Evolutionary conservation across 257 asterid species (phyloP).

Genomic region (Solanum chmielewskii): DNA sequence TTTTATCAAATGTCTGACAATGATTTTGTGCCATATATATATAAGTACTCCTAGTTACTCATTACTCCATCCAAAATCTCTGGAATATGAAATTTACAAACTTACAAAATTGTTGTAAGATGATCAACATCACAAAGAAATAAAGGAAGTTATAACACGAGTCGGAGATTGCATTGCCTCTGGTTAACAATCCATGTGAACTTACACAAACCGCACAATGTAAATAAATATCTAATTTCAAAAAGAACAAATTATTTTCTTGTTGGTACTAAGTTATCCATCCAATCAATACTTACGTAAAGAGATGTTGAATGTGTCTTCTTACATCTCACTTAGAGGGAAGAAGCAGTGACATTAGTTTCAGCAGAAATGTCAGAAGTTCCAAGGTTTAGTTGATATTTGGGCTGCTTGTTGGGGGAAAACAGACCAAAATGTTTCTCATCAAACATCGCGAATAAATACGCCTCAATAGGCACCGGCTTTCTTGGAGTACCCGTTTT

Average conservation of each 20-base stretch:
- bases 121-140: too few relatives aligned
- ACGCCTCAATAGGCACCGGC: slow-evolving; percentile 15
- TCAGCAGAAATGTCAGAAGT: neutral
- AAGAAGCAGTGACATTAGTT: neutral
- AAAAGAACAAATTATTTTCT: neutral
- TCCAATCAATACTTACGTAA: neutral
- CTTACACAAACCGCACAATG: neutral
- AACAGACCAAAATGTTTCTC: neutral
- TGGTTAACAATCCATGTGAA: too few relatives aligned
- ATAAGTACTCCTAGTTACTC: too few relatives aligned
- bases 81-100: too few relatives aligned
- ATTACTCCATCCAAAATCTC: too few relatives aligned
- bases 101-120: too few relatives aligned
- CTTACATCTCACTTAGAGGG: neutral
- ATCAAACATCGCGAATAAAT: neutral
- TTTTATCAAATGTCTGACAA: too few relatives aligned
- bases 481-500: neutral
- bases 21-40: too few relatives aligned
- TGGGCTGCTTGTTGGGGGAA: neutral
- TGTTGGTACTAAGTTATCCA: neutral
- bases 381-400: neutral
- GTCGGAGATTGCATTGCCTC: too few relatives aligned
- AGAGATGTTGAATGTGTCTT: neutral
- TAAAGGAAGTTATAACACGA: too few relatives aligned
- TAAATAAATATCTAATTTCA: neutral